Evolutionary conservation across 2,329 filamentous ascomycete genomes (phyloP), one percentile per base, ranked within the genome.

Genomic region (Epichloe festucae): DNA sequence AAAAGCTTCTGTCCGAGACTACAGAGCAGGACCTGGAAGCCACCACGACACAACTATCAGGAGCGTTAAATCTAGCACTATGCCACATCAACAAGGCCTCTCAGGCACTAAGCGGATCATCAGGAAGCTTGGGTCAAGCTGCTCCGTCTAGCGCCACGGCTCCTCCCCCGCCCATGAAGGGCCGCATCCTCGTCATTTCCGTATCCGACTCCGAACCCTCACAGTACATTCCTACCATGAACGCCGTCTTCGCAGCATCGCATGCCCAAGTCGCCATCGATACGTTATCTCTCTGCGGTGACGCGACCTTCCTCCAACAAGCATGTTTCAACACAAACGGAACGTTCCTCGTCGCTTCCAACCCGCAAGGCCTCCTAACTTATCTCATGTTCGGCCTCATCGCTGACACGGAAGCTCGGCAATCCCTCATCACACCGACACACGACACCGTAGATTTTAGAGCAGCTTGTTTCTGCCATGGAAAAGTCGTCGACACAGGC

Each of bases 181-280:
- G 67, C 41, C 86, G 93, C 54, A 95, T 98, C 61, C 77, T 98
- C 51, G 83, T 97, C 56, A 67, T 98, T 50, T 95, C 87, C 46
- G 89, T 96, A 4, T 95, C 88, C 46, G 89, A 89, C 62, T 77
- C 42, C 42, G 87, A 91, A 60, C 80, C 95, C 0, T 82, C 89
- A 5, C 86, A 97, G 67, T 98, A 98, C 71, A 98, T 98, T 52
- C 86, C 91, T 0, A 93, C 95, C 59, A 98, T 98, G 93, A 98
- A 98, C 70, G 81, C 85, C 60, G 95, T 97, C 55, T 98, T 98
- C 68, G 93, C 93, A 2, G 93, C 91, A 53, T 87, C 95, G 62
- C 84, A 91, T 57, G 78, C 89, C 51, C 81, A 81, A 59, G 89
- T 98, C 56, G 87, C 90, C 23, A 89, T 98, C 61, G 93, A 98